Percentiles rank a stretch among this genome's conserved stretches.
phyloP scores from a whole-genome alignment of 305 asterid genomes.

The Solanum chacoense region DNA sequence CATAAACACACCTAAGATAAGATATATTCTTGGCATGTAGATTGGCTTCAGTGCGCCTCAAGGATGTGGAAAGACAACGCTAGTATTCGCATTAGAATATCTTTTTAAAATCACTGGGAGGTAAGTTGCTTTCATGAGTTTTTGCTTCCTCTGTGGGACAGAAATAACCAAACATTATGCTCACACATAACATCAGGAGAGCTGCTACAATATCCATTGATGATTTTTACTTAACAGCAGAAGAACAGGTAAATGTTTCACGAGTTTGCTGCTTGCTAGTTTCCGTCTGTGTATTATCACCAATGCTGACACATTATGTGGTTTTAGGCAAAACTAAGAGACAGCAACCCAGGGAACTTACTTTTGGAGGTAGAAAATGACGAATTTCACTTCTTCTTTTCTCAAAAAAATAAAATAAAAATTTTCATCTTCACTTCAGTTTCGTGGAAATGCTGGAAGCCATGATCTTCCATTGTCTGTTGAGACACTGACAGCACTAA shows the following conservation, averaged over 20 bases:
- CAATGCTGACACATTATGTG: not conserved
- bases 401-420: not conserved
- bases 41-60: constrained; percentile 99
- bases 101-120: constrained; percentile 77
- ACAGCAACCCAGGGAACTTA: constrained; percentile 68
- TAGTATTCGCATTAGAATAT: constrained; percentile 83
- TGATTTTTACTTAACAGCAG: constrained; percentile 91
- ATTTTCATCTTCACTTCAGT: constrained; percentile 25
- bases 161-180: constrained; percentile 8
- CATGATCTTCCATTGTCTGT: constrained; percentile 82
- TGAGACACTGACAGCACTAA: constrained; percentile 60
- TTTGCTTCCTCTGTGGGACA: not conserved
- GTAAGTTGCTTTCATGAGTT: constrained; percentile 53
- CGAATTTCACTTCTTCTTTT: not conserved
- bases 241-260: constrained; percentile 50
- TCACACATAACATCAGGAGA: constrained; percentile 47
- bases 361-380: constrained; percentile 71
- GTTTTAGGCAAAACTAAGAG: constrained; percentile 66
- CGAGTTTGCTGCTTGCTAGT: not conserved
- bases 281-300: not conserved
- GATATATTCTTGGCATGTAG: constrained; percentile 32
- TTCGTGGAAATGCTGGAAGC: constrained; percentile 99
- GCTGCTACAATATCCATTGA: constrained; percentile 82
- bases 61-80: constrained; percentile 98
- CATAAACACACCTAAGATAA: not conserved